These are phyloP conservation scores for Pseudevernia furfuracea DNA, from an alignment of 495 filamentous ascomycete genomes.

Conservation along the genomic window DNA sequence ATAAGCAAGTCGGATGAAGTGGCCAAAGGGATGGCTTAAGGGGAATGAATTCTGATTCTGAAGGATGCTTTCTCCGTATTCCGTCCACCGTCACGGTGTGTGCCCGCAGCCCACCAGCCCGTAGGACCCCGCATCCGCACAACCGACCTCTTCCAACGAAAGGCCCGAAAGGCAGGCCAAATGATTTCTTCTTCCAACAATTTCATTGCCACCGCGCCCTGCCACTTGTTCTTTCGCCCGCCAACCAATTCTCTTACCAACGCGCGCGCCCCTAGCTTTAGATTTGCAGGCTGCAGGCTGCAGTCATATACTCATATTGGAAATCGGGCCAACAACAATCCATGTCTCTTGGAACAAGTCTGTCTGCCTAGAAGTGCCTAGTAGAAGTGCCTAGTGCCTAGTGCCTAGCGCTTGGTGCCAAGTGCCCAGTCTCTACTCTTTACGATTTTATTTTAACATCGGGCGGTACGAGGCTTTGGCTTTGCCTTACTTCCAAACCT, in stretches of 20 bases:
- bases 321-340: constrained; percentile 2
- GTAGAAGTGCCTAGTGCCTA: neutral
- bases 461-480: constrained; percentile 17
- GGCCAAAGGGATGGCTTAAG: neutral
- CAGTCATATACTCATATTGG: constrained; percentile 5
- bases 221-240: constrained; percentile 11
- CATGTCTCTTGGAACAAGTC: constrained; percentile 1
- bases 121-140: neutral
- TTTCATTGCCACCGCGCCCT: constrained; percentile 11
- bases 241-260: constrained; percentile 11
- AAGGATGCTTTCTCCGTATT: neutral
- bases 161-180: constrained; percentile 16
- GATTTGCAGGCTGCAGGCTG: neutral
- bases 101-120: neutral
- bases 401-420: too few species aligned
- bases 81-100: neutral
- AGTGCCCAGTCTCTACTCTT: neutral
- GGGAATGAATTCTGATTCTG: too few species aligned
- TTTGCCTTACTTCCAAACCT: neutral
- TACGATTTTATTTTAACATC: constrained; percentile 1
- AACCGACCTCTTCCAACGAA: constrained; percentile 1
- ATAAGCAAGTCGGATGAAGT: constrained; percentile 13
- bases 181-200: neutral
- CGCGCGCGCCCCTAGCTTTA: constrained; percentile 3
- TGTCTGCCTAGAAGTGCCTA: neutral